Evolutionary conservation across 2,329 filamentous ascomycete genomes (phyloP).

Genomic region (Aureobasidium sp.): DNA sequence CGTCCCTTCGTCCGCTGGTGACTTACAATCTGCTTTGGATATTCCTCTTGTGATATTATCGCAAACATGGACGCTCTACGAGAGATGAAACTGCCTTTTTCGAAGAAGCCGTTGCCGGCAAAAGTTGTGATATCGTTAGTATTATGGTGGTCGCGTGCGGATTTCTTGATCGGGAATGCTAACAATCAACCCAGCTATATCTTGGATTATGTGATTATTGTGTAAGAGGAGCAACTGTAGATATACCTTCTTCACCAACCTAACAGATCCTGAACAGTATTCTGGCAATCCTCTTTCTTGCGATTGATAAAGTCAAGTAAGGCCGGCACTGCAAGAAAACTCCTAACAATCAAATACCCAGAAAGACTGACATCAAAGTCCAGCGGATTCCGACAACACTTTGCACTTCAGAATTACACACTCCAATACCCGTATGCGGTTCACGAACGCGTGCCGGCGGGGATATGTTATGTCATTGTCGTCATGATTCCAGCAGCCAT

Average conservation of each 20-base stretch:
- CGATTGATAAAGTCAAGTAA: slow-evolving; percentile 46
- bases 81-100: slow-evolving; percentile 43
- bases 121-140: slow-evolving; percentile 48
- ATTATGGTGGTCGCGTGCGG: neutral
- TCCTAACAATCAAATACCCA: neutral
- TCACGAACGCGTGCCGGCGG: slow-evolving; percentile 49
- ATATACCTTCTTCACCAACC: neutral
- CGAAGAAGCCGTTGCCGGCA: slow-evolving; percentile 45
- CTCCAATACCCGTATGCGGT: slow-evolving; percentile 53
- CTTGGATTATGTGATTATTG: slow-evolving; percentile 52
- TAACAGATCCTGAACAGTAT: slow-evolving; percentile 32
- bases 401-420: slow-evolving; percentile 50
- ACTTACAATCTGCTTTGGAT: neutral
- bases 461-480: slow-evolving; percentile 43
- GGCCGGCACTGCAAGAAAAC: neutral
- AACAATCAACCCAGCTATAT: slow-evolving; percentile 42
- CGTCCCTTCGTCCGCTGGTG: neutral
- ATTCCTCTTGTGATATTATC: neutral
- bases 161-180: neutral
- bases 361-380: neutral
- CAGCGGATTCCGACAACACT: slow-evolving; percentile 49
- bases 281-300: slow-evolving; percentile 45
- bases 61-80: neutral
- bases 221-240: slow-evolving; percentile 36
- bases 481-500: slow-evolving; percentile 44